These are phyloP conservation scores for Mucor circinelloides DNA, from an alignment of 371 early-diverging fungal genomes.

Conservation along the genomic window DNA sequence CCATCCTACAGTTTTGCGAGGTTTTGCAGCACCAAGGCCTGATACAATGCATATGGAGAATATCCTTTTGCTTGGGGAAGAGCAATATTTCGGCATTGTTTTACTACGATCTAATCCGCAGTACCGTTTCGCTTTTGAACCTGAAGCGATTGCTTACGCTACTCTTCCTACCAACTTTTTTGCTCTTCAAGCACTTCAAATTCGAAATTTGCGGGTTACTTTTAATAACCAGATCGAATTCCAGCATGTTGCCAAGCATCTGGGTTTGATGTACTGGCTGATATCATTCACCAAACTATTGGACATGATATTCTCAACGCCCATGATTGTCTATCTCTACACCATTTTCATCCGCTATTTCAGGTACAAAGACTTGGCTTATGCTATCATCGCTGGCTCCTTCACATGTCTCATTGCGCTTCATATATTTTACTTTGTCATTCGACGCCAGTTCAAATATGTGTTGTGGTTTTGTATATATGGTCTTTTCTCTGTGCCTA, in stretches of 20 bases:
- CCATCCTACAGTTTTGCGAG: conserved; percentile 50
- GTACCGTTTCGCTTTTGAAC: conserved; percentile 50
- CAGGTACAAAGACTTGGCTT: conserved; percentile 27
- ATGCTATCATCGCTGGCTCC: conserved; percentile 37
- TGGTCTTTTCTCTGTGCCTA: conserved; percentile 38
- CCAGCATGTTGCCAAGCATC: conserved; percentile 37
- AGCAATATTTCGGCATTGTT: conserved; percentile 44
- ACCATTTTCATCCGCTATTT: conserved; percentile 36
- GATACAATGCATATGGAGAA: conserved; percentile 52
- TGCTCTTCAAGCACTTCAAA: conserved; percentile 41
- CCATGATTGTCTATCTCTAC: conserved; percentile 45
- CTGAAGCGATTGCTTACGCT: conserved; percentile 49
- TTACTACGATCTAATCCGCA: conserved; percentile 47
- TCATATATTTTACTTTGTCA: conserved; percentile 43
- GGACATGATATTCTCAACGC: conserved; percentile 44
- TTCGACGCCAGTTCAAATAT: conserved; percentile 47
- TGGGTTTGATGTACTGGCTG: conserved; percentile 45
- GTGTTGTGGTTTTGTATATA: conserved; percentile 49
- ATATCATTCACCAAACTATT: conserved; percentile 39
- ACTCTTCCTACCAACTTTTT: conserved; percentile 42
- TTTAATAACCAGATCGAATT: conserved; percentile 48
- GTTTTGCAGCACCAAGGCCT: conserved; percentile 39
- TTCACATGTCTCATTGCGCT: conserved; percentile 36
- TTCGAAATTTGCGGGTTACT: conserved; percentile 35
- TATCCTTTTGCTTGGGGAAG: conserved; percentile 48